Evolutionary conservation across 2,329 filamentous ascomycete species (phyloP).

Genomic region (Verticillium nonalfalfae): DNA sequence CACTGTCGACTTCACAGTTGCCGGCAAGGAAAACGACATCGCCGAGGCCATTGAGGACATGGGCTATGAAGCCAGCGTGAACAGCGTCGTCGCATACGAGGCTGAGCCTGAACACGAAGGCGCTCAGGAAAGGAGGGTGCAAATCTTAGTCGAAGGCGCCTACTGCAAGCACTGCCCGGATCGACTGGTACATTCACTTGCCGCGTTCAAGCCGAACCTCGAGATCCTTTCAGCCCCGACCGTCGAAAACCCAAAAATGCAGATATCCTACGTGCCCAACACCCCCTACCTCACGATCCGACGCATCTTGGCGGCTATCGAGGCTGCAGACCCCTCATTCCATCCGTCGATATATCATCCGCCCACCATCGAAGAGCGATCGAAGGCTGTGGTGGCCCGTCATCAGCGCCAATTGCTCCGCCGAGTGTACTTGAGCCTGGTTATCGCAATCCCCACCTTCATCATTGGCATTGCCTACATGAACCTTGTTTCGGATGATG

Average conservation of each 20-base stretch:
- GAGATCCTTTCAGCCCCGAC: constrained; percentile 49
- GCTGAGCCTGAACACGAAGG: constrained; percentile 18
- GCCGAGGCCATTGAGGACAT: constrained; percentile 40
- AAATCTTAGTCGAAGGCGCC: constrained; percentile 64
- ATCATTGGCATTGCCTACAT: constrained; percentile 87
- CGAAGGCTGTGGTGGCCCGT: constrained; percentile 61
- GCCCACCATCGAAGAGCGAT: constrained; percentile 77
- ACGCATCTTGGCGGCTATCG: constrained; percentile 63
- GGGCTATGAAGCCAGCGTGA: constrained; percentile 53
- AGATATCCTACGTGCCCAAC: constrained; percentile 62
- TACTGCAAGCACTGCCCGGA: constrained; percentile 68
- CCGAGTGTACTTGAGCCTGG: constrained; percentile 63
- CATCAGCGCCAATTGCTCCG: constrained; percentile 64
- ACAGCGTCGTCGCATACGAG: constrained; percentile 27
- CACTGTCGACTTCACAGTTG: constrained; percentile 37
- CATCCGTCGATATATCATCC: constrained; percentile 68
- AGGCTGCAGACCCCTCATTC: constrained; percentile 59
- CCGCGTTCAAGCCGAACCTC: constrained; percentile 43
- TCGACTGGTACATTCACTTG: constrained; percentile 47
- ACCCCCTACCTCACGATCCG: constrained; percentile 69
- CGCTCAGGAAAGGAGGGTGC: constrained; percentile 45
- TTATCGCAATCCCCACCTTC: constrained; percentile 75
- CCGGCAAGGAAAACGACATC: constrained; percentile 10
- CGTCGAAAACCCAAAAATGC: constrained; percentile 59
- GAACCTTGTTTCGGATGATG: constrained; percentile 61